Percentiles rank a stretch among this genome's conserved stretches.
Evolutionary conservation across 2,329 filamentous ascomycete genomes (phyloP).

Genomic region (Orbilia oligospora): DNA sequence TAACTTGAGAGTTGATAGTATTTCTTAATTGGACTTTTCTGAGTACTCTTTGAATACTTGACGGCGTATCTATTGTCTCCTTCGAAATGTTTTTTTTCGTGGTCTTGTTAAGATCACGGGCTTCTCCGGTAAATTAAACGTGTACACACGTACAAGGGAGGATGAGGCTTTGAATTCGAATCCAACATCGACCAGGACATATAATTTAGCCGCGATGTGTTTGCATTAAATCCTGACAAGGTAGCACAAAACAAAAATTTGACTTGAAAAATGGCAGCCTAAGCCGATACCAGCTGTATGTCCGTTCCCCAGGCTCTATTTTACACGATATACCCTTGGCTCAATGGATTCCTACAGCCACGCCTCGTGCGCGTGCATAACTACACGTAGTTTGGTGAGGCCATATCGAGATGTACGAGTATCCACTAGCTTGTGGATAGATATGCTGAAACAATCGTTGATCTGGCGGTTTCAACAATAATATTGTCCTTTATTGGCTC

Average conservation of each 20-base stretch:
- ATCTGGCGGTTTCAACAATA: background rate
- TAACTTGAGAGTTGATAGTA: too few relatives aligned
- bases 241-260: background rate
- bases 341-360: background rate
- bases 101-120: background rate
- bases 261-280: conserved; percentile 6
- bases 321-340: background rate
- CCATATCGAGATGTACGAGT: background rate
- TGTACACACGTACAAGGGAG: background rate
- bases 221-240: conserved; percentile 1
- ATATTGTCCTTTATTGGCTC: background rate
- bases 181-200: conserved; percentile 8
- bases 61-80: background rate
- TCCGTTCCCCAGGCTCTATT: background rate
- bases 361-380: too few relatives aligned
- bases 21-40: background rate
- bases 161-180: background rate
- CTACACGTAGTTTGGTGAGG: background rate
- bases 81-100: background rate
- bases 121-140: background rate
- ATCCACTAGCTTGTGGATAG: background rate
- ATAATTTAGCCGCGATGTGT: conserved; percentile 21
- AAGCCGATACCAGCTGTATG: background rate
- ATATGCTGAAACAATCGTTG: background rate
- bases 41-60: background rate